Evolutionary conservation across 495 filamentous ascomycete species (phyloP), one percentile per base, ranked within the genome.

Genomic region (Xylaria castorea): DNA sequence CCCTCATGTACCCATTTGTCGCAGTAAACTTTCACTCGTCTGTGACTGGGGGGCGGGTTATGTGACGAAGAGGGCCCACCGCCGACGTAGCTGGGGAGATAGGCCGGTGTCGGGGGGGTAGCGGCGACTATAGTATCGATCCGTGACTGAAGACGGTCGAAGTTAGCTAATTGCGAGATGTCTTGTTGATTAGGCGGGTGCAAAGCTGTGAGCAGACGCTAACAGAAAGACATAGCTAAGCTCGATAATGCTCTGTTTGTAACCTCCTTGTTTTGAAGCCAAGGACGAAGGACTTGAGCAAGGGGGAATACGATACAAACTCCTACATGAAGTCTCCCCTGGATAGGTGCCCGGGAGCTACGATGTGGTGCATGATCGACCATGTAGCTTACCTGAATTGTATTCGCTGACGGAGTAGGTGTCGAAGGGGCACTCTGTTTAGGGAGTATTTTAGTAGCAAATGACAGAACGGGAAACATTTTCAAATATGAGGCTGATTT

Each of bases 1-100:
- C 94, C 94, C 58, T 90, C 90, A 72, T 91, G 90, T 55, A 97
- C 89, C 93, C 93, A 97, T 80, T 93, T 92, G 46, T 92, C 92
- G 83, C 94, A 97, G 80, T 91, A 96, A 61, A 90, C 82, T 78
- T 97, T 97, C 25, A 73, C 72, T 22, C 78, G 78, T 27, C 75
- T 71, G 61, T 73, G 77, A 7, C 44, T 7, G 0, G 34, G 42
- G 32, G 69, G 46, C 5, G 48, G 16, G 36, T 30, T 44, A 11
- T 42, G 16, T 27, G 40, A 51, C 3, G 71, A 46, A 7, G 44
- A 55, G 7, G 57, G 46, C n/a, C 72, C 71, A 16, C 46, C 16
- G 25, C 67, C 68, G 27, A n/a, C 46, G 61, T 44, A 40, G 12
- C 55, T 60, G 20, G 65, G 53, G 68, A 55, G 44, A 60, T 36